phyloP scores from a whole-genome alignment of 176 grass and related monocot species.

The Oryza nivara region DNA sequence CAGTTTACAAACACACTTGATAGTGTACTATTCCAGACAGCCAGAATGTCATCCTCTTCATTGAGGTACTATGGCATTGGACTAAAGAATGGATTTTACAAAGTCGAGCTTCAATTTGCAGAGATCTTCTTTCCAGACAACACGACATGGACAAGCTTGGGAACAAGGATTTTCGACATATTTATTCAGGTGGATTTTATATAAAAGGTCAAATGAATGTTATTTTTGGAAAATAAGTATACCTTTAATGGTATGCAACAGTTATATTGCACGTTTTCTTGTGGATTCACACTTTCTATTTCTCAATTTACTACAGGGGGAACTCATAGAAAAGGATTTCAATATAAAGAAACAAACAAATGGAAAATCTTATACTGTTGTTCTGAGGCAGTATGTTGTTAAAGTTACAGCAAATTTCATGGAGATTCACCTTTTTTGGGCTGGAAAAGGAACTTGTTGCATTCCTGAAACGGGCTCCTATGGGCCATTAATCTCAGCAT shows the following conservation, averaged over 20 bases:
- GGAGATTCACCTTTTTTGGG: constrained; percentile 33
- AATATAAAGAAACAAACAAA: constrained; percentile 54
- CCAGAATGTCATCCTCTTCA: constrained; percentile 56
- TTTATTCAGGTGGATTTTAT: constrained; percentile 51
- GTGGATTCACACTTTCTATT: too few species aligned
- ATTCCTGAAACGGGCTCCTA: constrained; percentile 39
- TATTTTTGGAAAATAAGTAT: neutral
- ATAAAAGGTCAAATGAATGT: neutral
- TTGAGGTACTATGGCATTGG: constrained; percentile 65
- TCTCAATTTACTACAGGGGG: neutral
- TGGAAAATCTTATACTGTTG: constrained; percentile 39
- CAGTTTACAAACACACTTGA: constrained; percentile 54
- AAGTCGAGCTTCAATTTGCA: constrained; percentile 51
- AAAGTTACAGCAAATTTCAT: constrained; percentile 56
- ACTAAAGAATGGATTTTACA: constrained; percentile 66
- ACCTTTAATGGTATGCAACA: neutral
- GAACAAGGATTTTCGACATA: constrained; percentile 47
- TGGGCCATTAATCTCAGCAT: constrained; percentile 52
- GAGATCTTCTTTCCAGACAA: constrained; percentile 33
- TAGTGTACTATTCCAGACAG: constrained; percentile 42
- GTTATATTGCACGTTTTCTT: too few species aligned
- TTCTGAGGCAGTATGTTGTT: constrained; percentile 31
- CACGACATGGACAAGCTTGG: neutral
- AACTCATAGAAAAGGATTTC: constrained; percentile 53
- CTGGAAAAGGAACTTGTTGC: constrained; percentile 49